Percentiles rank a stretch among this genome's conserved stretches.
Conservation (phyloP, 306 rosid genomes). For the Abrus precatorius region DNA sequence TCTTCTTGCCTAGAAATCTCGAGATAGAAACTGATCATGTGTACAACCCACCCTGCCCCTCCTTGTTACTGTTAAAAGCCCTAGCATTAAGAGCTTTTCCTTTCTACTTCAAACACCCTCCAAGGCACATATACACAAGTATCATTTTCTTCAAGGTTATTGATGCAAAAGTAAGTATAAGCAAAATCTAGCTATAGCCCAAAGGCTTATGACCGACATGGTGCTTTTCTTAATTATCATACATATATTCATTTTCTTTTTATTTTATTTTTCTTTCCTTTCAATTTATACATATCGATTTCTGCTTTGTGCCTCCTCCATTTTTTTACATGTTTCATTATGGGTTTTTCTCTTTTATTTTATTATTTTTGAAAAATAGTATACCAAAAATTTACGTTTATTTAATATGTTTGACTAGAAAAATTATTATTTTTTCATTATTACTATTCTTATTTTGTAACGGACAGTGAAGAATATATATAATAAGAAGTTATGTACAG, state of each 20-base stretch:
- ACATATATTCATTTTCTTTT: background rate
- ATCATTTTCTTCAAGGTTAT: constrained; percentile 35
- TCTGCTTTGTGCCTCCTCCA: constrained; percentile 60
- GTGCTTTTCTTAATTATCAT: background rate
- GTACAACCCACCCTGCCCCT: constrained; percentile 32
- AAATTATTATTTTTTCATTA: background rate
- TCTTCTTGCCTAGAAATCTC: background rate
- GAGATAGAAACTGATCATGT: constrained; percentile 52
- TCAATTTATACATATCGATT: constrained; percentile 57
- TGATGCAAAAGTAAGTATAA: constrained; percentile 51
- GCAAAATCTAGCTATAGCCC: constrained; percentile 3
- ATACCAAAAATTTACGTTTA: no score
- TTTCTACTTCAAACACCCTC: constrained; percentile 29
- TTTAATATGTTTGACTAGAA: constrained; percentile 4
- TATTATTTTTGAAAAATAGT: background rate
- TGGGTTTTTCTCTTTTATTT: background rate
- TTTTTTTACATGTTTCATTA: constrained; percentile 12
- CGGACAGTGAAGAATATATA: no score
- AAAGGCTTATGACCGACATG: constrained; percentile 46
- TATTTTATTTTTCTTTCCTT: background rate
- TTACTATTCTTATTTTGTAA: background rate
- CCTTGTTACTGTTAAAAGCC: constrained; percentile 29
- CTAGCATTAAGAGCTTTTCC: constrained; percentile 61
- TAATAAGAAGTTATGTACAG: no score
- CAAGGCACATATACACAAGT: constrained; percentile 46